These are phyloP conservation scores for Aspergillus sp. DNA, from an alignment of 2,329 filamentous ascomycete species.

Conservation along the genomic window DNA sequence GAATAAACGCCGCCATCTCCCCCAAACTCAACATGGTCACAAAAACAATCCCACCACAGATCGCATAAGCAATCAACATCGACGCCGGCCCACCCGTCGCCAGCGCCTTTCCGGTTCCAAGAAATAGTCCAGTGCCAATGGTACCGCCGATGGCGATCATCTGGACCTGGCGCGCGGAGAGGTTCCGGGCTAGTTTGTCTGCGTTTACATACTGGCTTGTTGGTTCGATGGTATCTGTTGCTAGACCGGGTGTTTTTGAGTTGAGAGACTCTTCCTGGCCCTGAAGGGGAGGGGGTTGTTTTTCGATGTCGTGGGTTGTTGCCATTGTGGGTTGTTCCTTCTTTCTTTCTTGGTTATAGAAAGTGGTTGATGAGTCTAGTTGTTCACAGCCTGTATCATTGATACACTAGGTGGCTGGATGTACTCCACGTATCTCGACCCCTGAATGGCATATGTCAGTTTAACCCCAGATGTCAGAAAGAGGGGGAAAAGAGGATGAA, in stretches of 20 bases:
- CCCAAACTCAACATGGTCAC: slow-evolving; percentile 56
- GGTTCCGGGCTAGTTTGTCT: slow-evolving; percentile 50
- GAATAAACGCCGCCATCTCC: slow-evolving; percentile 57
- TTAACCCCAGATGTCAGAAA: too few relatives aligned
- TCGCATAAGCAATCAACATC: slow-evolving; percentile 53
- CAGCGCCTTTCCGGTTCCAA: slow-evolving; percentile 58
- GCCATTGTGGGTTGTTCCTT: slow-evolving; percentile 8
- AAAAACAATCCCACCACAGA: slow-evolving; percentile 55
- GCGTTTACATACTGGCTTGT: slow-evolving; percentile 22
- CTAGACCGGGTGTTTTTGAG: slow-evolving; percentile 9
- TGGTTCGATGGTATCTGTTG: slow-evolving; percentile 8
- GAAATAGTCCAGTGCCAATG: slow-evolving; percentile 54
- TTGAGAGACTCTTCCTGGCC: not conserved
- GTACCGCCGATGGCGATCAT: slow-evolving; percentile 57
- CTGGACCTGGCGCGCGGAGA: slow-evolving; percentile 60
- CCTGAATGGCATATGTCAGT: too few relatives aligned
- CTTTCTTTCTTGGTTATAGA: too few relatives aligned
- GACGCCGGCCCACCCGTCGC: slow-evolving; percentile 57
- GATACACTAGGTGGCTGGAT: too few relatives aligned
- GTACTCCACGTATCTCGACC: too few relatives aligned
- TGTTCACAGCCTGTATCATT: too few relatives aligned
- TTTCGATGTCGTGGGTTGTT: slow-evolving; percentile 18
- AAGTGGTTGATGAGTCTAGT: too few relatives aligned
- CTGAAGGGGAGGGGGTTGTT: slow-evolving; percentile 7
- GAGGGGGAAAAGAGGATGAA: too few relatives aligned